Conservation (phyloP, 352 stramenopile genomes). For the Phytophthora sansomeana region DNA sequence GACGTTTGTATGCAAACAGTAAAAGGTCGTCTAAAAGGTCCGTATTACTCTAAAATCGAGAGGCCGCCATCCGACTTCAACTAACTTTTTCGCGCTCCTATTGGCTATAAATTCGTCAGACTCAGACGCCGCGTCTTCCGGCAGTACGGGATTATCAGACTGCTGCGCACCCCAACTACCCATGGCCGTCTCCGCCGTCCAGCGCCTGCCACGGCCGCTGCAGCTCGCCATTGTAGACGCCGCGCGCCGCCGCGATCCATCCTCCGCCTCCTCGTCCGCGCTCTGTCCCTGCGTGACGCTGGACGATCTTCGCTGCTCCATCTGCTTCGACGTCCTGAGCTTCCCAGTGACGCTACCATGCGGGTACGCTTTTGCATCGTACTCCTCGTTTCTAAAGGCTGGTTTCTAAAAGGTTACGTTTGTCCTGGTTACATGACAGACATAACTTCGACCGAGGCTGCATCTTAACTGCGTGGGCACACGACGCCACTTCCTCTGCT, state of each 20-base stretch:
- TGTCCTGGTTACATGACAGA: slow-evolving; percentile 28
- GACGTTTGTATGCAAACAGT: not conserved
- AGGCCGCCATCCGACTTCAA: slow-evolving; percentile 5
- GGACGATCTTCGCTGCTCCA: slow-evolving; percentile 71
- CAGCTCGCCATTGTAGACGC: slow-evolving; percentile 33
- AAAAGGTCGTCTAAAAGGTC: not conserved
- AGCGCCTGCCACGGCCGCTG: slow-evolving; percentile 35
- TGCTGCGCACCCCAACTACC: not conserved
- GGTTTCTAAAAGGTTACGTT: not conserved
- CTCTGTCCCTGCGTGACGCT: slow-evolving; percentile 27
- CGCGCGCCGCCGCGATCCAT: slow-evolving; percentile 16
- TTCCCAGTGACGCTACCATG: slow-evolving; percentile 80
- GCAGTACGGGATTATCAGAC: slow-evolving; percentile 38
- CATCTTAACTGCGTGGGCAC: slow-evolving; percentile 70
- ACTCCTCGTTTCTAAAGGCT: not conserved
- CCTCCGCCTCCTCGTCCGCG: not conserved
- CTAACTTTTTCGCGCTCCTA: slow-evolving; percentile 3
- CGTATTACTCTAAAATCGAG: not conserved
- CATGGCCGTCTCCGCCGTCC: slow-evolving; percentile 3
- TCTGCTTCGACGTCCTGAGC: slow-evolving; percentile 82
- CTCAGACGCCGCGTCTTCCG: not conserved
- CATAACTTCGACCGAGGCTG: slow-evolving; percentile 88
- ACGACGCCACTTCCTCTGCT: slow-evolving; percentile 29
- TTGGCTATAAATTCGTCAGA: slow-evolving; percentile 13
- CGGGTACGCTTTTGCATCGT: slow-evolving; percentile 37